Conservation (phyloP, 768 basidiomycete genomes). For the Termitomyces sp. region DNA sequence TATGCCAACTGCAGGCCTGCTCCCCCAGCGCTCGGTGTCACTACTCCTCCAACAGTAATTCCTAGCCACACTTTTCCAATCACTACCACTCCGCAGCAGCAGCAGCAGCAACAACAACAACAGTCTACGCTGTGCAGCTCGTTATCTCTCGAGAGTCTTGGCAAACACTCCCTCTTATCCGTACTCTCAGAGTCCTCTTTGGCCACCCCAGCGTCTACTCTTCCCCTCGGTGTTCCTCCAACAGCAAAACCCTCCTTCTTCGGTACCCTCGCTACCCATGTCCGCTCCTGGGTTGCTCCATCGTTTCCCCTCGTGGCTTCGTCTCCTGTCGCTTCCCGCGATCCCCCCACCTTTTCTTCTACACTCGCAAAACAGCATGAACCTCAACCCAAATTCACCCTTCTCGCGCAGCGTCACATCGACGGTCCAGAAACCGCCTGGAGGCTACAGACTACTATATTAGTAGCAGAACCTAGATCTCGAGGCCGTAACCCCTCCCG, state of each 20-base stretch:
- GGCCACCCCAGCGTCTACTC: slow-evolving; percentile 41
- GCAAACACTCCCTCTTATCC: slow-evolving; percentile 27
- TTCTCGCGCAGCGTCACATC: slow-evolving; percentile 16
- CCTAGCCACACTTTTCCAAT: slow-evolving; percentile 26
- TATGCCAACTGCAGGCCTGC: slow-evolving; percentile 27
- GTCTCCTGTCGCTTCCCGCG: slow-evolving; percentile 17
- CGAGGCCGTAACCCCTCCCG: slow-evolving; percentile 40
- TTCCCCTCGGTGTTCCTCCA: slow-evolving; percentile 27
- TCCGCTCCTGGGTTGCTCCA: slow-evolving; percentile 40
- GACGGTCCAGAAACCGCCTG: not conserved
- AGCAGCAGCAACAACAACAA: no score
- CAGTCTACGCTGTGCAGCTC: slow-evolving; percentile 22
- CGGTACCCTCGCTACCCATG: slow-evolving; percentile 33
- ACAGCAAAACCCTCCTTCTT: slow-evolving; percentile 24
- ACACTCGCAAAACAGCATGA: slow-evolving; percentile 2
- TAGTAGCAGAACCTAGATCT: slow-evolving; percentile 18
- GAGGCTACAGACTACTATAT: not conserved
- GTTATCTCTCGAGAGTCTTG: slow-evolving; percentile 25
- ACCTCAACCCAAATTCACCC: not conserved
- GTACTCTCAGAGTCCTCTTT: slow-evolving; percentile 43
- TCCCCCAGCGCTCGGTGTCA: slow-evolving; percentile 43
- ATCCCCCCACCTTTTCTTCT: slow-evolving; percentile 6
- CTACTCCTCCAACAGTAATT: slow-evolving; percentile 27
- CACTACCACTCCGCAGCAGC: slow-evolving; percentile 25
- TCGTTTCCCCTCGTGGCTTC: slow-evolving; percentile 21